phyloP scores from a whole-genome alignment of 2,329 filamentous ascomycete species.

The Fusarium sp. region DNA sequence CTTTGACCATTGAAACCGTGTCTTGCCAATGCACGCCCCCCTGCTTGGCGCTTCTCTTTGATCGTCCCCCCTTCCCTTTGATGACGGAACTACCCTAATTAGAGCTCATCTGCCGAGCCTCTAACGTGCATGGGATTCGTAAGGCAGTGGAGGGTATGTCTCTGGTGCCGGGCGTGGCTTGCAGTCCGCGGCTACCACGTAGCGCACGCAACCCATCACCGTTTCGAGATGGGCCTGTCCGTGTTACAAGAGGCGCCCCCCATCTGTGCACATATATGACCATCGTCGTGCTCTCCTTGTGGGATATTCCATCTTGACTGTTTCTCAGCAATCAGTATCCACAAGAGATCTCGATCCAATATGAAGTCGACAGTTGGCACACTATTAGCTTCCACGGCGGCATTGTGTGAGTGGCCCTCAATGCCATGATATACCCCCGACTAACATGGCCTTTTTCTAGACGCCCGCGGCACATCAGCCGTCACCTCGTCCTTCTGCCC shows the following conservation, averaged over 20 bases:
- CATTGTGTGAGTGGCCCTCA: slow-evolving; percentile 36
- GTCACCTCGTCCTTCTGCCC: slow-evolving; percentile 56
- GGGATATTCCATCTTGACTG: slow-evolving; percentile 4
- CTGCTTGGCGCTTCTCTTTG: slow-evolving; percentile 4
- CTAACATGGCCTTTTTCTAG: slow-evolving; percentile 32
- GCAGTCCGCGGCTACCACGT: slow-evolving; percentile 13
- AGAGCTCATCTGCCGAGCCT: slow-evolving; percentile 27
- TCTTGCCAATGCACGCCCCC: not conserved
- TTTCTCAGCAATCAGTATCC: not conserved
- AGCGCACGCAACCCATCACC: slow-evolving; percentile 10
- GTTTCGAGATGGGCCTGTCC: slow-evolving; percentile 21
- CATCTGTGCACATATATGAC: slow-evolving; percentile 34
- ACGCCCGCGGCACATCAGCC: slow-evolving; percentile 36
- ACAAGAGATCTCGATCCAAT: not conserved
- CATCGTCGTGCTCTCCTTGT: slow-evolving; percentile 14
- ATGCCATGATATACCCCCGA: not conserved
- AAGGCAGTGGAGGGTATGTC: slow-evolving; percentile 1
- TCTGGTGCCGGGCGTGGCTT: slow-evolving; percentile 24
- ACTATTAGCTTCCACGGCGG: slow-evolving; percentile 18
- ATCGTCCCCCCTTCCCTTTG: slow-evolving; percentile 2
- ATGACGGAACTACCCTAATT: slow-evolving; percentile 23
- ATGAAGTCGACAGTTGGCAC: slow-evolving; percentile 39
- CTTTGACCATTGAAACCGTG: not conserved
- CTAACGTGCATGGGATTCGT: slow-evolving; percentile 18
- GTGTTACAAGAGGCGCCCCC: slow-evolving; percentile 13